Evolutionary conservation across 2,329 filamentous ascomycete species (phyloP), one percentile per base, ranked within the genome.

Genomic region (Lachnellula occidentalis): DNA sequence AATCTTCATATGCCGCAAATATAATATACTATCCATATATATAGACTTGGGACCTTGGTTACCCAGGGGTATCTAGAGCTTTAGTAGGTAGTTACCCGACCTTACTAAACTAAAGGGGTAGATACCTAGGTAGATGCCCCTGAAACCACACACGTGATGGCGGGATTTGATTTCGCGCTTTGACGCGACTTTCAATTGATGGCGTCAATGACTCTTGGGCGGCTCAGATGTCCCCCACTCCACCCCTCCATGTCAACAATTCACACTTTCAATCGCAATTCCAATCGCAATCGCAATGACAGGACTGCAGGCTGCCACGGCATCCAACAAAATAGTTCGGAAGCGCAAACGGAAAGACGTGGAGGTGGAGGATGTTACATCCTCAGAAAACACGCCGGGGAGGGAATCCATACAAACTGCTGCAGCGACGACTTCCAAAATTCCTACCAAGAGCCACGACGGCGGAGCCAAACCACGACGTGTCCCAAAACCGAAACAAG

Each of bases 361-460:
- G n/a, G 65, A 68, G 51, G 31, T 57, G n/a, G 65, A 68, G 51
- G 64, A 67, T 7, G 34, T 46, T 37, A 36, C 9, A 15, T 45
- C 24, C 48, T 14, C 45, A 14, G 46, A 53, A 49, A 48, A 41
- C 39, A 48, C 50, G 4, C 43, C 51, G 41, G 24, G 12, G 4
- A 4, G 9, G 3, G 50, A 53, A 41, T 19, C 17, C 27, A 19
- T 15, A 15, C 17, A 19, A 11, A 48, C 63, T 41, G 31, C 36
- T 19, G 53, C 57, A 2, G 43, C 59, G 9, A 58, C 17, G 24
- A 77, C 72, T 3, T 74, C 72, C 1, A 75, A 69, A 19, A 66
- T 83, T 15, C 75, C 78, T 3, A 82, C 80, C 1, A 84, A 83
- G 65, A 77, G 73, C 24, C 72, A 78, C 47, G 79, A 83, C 73